These are phyloP conservation scores for Xylariomycetidae sp. DNA, from an alignment of 2,329 filamentous ascomycete genomes.

Conservation along the genomic window DNA sequence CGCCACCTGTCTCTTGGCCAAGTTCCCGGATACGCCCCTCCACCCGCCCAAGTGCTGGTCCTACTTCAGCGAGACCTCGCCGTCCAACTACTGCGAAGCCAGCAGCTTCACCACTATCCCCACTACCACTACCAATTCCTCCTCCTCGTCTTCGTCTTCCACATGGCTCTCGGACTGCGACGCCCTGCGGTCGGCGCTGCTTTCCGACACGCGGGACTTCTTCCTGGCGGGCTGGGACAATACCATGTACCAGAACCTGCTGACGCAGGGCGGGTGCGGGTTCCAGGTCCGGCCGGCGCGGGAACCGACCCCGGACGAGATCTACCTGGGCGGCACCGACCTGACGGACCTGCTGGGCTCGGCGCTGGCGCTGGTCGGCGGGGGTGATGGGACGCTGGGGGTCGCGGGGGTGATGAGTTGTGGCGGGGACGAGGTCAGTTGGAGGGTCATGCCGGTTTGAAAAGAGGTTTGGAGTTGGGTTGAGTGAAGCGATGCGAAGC, in stretches of 20 bases:
- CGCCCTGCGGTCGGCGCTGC: constrained; percentile 3
- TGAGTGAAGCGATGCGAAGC: too few species aligned
- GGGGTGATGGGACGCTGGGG: constrained; percentile 2
- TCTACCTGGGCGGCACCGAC: constrained; percentile 15
- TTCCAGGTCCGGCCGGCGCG: constrained; percentile 13
- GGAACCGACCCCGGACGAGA: constrained; percentile 13
- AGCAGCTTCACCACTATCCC: constrained; percentile 8
- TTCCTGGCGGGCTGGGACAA: constrained; percentile 15
- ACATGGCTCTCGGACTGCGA: constrained; percentile 8
- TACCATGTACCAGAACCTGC: constrained; percentile 8
- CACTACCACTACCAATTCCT: background rate
- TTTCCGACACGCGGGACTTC: constrained; percentile 10
- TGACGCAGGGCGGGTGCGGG: constrained; percentile 7
- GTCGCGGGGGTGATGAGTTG: constrained; percentile 15
- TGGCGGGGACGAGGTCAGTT: constrained; percentile 11
- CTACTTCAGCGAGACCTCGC: constrained; percentile 9
- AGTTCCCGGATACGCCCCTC: constrained; percentile 10
- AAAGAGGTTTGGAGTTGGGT: too few species aligned
- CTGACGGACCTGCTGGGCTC: constrained; percentile 11
- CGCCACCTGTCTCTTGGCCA: constrained; percentile 9
- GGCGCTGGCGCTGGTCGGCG: constrained; percentile 5
- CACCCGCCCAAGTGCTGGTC: constrained; percentile 16
- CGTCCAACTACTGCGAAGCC: constrained; percentile 16
- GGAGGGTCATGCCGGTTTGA: constrained; percentile 14
- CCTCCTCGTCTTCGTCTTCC: background rate